Percentiles rank a stretch among this genome's conserved stretches.
phyloP scores from a whole-genome alignment of 805 yeast species.

The Zygosaccharomyces lentus region DNA sequence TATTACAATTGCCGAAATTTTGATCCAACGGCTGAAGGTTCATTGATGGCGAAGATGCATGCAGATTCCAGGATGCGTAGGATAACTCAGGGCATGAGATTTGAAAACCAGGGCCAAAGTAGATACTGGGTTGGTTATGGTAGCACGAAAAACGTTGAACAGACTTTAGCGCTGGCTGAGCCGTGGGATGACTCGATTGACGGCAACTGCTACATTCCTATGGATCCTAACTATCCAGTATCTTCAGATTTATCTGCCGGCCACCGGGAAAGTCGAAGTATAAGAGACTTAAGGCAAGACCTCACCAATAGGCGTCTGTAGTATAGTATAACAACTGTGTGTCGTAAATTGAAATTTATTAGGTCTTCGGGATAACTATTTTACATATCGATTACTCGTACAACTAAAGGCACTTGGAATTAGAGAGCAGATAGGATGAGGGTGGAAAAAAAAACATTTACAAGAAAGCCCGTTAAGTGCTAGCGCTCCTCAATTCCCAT shows the following conservation, averaged over 20 bases:
- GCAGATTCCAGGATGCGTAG: conserved; percentile 60
- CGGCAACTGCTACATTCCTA: conserved; percentile 25
- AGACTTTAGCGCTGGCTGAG: conserved; percentile 4
- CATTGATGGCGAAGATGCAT: conserved; percentile 59
- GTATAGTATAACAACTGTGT: background rate
- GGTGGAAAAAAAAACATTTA: conserved; percentile 1
- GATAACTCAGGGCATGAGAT: conserved; percentile 78
- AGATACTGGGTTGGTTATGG: conserved; percentile 69
- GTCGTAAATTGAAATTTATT: background rate
- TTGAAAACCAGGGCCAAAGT: conserved; percentile 68
- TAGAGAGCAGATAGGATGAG: background rate
- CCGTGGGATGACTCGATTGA: conserved; percentile 27
- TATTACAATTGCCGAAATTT: conserved; percentile 76
- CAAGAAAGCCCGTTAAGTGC: conserved; percentile 3
- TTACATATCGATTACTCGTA: conserved; percentile 5
- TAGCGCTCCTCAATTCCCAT: background rate
- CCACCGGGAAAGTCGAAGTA: conserved; percentile 25
- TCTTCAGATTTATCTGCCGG: conserved; percentile 27
- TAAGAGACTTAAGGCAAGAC: conserved; percentile 22
- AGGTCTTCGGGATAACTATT: background rate
- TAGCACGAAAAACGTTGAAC: conserved; percentile 6
- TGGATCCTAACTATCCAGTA: conserved; percentile 35
- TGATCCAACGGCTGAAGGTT: conserved; percentile 58
- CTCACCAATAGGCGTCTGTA: conserved; percentile 14
- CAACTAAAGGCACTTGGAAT: background rate